phyloP scores from a whole-genome alignment of 164 flowering plant genomes.

The Houttuynia cordata region DNA sequence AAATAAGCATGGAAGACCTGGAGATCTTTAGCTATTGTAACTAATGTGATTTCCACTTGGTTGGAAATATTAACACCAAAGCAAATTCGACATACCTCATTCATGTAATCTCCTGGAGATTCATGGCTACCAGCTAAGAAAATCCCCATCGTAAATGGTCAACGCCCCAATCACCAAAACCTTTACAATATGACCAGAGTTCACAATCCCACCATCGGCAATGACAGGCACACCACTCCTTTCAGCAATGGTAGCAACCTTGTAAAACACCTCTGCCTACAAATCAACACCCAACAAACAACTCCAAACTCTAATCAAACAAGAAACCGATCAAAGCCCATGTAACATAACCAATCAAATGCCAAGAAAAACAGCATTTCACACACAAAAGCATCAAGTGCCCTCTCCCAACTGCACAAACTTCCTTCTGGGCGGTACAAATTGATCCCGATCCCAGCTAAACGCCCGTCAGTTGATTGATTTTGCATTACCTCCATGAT shows the following conservation, averaged over 20 bases:
- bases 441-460: slow-evolving; percentile 99
- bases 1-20: too few relatives aligned
- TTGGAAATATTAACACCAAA: neutral
- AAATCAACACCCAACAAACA: neutral
- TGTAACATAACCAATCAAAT: too few relatives aligned
- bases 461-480: too few relatives aligned
- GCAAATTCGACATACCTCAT: slow-evolving; percentile 30
- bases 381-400: slow-evolving; percentile 41
- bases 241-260: slow-evolving; percentile 71
- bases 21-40: too few relatives aligned
- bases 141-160: slow-evolving; percentile 26
- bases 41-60: too few relatives aligned
- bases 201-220: slow-evolving; percentile 96
- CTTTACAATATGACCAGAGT: slow-evolving; percentile 93
- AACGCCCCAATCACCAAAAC: slow-evolving; percentile 37
- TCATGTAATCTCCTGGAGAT: slow-evolving; percentile 69
- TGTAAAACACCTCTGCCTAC: slow-evolving; percentile 92
- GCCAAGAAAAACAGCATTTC: too few relatives aligned
- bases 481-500: slow-evolving; percentile 93
- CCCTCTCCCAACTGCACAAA: slow-evolving; percentile 91
- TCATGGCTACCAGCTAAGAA: slow-evolving; percentile 93
- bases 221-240: slow-evolving; percentile 74
- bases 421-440: slow-evolving; percentile 95
- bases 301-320: neutral
- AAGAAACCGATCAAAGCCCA: neutral